Conservation (phyloP, 1,284 basidiomycete genomes). For the Rhodotorula sp. region DNA sequence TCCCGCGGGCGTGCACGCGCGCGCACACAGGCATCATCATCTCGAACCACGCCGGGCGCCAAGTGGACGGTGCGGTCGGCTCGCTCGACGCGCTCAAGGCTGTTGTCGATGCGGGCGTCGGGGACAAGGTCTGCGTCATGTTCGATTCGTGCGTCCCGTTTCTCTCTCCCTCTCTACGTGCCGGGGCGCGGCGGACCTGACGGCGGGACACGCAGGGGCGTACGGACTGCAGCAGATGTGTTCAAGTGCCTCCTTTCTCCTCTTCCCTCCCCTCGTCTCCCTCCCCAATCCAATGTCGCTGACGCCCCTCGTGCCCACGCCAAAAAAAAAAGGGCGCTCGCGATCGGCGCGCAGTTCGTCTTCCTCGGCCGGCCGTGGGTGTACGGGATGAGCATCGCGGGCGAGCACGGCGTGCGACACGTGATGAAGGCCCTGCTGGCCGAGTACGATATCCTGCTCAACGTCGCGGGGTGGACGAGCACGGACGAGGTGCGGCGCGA, state of each 20-base stretch:
- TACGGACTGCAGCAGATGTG: constrained; percentile 1
- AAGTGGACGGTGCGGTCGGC: constrained; percentile 75
- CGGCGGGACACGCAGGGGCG: constrained; percentile 2
- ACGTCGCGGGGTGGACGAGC: constrained; percentile 45
- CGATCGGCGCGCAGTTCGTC: constrained; percentile 22
- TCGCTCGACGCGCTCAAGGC: constrained; percentile 67
- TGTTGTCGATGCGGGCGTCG: constrained; percentile 57
- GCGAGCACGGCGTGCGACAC: constrained; percentile 11
- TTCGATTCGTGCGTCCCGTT: constrained; percentile 62
- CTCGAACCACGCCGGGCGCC: constrained; percentile 66
- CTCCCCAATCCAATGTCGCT: too few species aligned
- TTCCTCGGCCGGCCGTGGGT: constrained; percentile 19
- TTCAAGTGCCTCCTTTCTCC: neutral
- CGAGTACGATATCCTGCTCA: constrained; percentile 74
- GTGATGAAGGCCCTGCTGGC: constrained; percentile 61
- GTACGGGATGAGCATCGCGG: constrained; percentile 17
- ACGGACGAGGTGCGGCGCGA: neutral
- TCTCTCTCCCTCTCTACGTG: neutral
- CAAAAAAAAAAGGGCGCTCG: constrained; percentile 17
- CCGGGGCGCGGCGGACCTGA: too few species aligned
- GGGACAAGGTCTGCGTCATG: constrained; percentile 64
- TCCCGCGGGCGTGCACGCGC: too few species aligned
- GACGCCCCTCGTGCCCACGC: neutral
- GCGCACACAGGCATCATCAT: constrained; percentile 71
- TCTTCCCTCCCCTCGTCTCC: neutral